Conservation (phyloP, 257 asterid species). For the Fraxinus excelsior region DNA sequence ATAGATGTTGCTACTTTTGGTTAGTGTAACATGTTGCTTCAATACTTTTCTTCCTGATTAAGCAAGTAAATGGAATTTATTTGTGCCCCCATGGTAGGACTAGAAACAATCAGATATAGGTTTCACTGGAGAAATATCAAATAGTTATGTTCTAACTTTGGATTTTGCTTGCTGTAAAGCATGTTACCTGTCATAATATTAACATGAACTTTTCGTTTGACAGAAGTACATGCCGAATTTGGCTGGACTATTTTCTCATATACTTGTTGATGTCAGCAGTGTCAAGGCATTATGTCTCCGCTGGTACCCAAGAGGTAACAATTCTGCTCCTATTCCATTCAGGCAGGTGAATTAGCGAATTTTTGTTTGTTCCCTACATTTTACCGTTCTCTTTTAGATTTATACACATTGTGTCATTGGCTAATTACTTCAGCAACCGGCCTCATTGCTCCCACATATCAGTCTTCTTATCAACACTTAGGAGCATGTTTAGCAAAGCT, state of each 20-base stretch:
- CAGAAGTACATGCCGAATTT: slow-evolving; percentile 95
- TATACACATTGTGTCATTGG: background rate
- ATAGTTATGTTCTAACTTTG: background rate
- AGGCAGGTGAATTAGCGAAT: background rate
- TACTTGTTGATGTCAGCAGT: slow-evolving; percentile 94
- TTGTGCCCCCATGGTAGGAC: background rate
- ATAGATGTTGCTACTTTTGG: background rate
- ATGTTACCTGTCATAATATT: background rate
- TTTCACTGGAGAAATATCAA: background rate
- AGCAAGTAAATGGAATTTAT: background rate
- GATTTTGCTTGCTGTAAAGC: slow-evolving; percentile 3
- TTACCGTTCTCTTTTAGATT: background rate
- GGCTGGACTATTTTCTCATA: slow-evolving; percentile 87
- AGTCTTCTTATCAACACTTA: background rate
- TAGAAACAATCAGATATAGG: background rate
- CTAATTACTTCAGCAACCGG: background rate
- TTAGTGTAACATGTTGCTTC: background rate
- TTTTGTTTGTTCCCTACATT: background rate
- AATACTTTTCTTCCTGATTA: background rate
- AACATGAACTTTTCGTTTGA: slow-evolving; percentile 20
- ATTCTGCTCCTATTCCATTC: slow-evolving; percentile 24
- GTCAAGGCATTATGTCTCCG: slow-evolving; percentile 80
- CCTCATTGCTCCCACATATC: background rate
- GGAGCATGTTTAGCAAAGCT: background rate
- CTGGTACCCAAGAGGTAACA: slow-evolving; percentile 90